phyloP scores from a whole-genome alignment of 805 yeast genomes.

The Ogataea wickerhamii region DNA sequence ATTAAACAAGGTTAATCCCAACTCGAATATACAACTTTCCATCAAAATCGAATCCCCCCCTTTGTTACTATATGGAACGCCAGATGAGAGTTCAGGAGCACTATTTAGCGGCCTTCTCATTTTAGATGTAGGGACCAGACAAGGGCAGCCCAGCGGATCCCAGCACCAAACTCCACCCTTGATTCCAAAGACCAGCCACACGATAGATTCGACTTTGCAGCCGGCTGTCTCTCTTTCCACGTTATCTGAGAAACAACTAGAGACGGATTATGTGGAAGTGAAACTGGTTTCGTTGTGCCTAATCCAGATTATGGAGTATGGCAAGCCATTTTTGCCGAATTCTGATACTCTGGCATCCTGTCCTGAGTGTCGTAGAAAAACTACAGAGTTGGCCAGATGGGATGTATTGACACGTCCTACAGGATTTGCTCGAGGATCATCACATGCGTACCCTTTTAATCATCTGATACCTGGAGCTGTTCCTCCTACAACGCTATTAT shows the following conservation, averaged over 20 bases:
- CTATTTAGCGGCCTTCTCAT: constrained; percentile 75
- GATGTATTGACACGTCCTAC: constrained; percentile 63
- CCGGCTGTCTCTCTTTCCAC: constrained; percentile 26
- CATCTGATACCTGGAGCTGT: constrained; percentile 83
- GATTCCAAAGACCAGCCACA: not conserved
- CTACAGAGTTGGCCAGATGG: constrained; percentile 79
- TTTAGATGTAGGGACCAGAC: constrained; percentile 40
- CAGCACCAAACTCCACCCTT: not conserved
- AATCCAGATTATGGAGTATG: constrained; percentile 65
- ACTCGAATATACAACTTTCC: constrained; percentile 38
- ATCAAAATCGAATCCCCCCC: constrained; percentile 89
- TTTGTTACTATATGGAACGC: constrained; percentile 74
- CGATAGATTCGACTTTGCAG: constrained; percentile 11
- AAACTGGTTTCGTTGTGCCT: constrained; percentile 60
- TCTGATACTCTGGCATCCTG: constrained; percentile 50
- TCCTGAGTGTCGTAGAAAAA: constrained; percentile 50
- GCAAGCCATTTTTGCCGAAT: constrained; percentile 63
- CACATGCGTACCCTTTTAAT: constrained; percentile 89
- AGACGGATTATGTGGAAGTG: constrained; percentile 44
- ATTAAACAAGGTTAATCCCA: constrained; percentile 24
- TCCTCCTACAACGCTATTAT: constrained; percentile 77
- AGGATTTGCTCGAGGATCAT: constrained; percentile 55
- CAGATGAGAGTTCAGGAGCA: constrained; percentile 79
- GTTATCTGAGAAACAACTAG: constrained; percentile 17
- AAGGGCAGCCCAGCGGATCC: not conserved